Evolutionary conservation across 176 grass and related monocot genomes (phyloP), one percentile per base, ranked within the genome.

Genomic region (Phoenix roebelenii): DNA sequence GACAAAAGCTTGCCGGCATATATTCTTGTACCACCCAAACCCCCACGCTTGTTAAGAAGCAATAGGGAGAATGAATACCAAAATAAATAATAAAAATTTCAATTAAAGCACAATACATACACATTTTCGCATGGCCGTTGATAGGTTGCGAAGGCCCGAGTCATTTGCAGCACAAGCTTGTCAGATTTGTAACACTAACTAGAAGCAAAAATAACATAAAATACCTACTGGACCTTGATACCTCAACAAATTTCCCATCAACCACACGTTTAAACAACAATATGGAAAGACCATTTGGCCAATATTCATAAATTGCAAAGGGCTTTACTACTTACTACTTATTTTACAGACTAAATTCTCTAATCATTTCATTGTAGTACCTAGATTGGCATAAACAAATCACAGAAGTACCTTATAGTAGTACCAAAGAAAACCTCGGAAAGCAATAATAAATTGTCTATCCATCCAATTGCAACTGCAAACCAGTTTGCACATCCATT

Each of bases 101-200:
- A 82, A 82, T 71, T 51, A 51, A 49, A 87, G 79, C 76, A 79
- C 72, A 89, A 88, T 91, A 99, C 94, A 93, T 99, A 99, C 94
- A 79, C 65, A 75, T 93, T 83, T 76, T 74, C 16, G 82, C 81
- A 81, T 72, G 57, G 77, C 87, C 79, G 79, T 71, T 78, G 88
- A 79, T 83, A 73, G 49, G 71, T 74, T 24, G 76, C 79, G 76
- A 79, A 83, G 76, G 76, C 78, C 87, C 76, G 74, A 79, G 82
- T 65, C 80, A 83, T 89, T 93, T 82, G 76, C 73, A 93, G 61
- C 84, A 93, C 30, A 73, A 85, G 80, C 84, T 79, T 73, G 81
- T 89, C 76, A 97, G 87, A 80, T 85, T 56, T 81, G 80, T 77
- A 78, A 83, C 79, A 73, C 65, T 90, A 82, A 85, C 76, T 86